Conservation (phyloP, 2,329 filamentous ascomycete species). For the Pseudopyrenochaeta lycopersici region DNA sequence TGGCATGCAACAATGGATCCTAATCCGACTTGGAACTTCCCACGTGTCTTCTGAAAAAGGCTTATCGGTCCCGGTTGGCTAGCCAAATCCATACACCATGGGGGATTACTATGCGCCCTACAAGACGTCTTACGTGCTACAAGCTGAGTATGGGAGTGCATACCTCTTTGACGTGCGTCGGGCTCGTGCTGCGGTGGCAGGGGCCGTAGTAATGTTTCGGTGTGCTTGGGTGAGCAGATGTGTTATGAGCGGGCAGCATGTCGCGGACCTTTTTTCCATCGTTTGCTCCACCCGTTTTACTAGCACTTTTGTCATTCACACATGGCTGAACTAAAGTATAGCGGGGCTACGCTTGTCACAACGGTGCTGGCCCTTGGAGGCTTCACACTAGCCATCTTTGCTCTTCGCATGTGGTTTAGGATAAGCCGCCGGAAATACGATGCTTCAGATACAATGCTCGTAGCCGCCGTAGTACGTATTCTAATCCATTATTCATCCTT, state of each 20-base stretch:
- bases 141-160: not conserved
- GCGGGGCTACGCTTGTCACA: not conserved
- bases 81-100: not conserved
- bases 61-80: not conserved
- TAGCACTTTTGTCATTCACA: not conserved
- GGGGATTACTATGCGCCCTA: too few relatives aligned
- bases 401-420: not conserved
- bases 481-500: not conserved
- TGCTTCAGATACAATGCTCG: not conserved
- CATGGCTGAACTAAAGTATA: not conserved
- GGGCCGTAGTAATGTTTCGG: not conserved
- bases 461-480: not conserved
- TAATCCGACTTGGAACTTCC: not conserved
- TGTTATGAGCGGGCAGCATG: not conserved
- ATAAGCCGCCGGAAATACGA: not conserved
- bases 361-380: not conserved
- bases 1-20: not conserved
- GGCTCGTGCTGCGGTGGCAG: not conserved
- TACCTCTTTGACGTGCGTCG: not conserved
- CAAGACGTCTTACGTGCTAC: too few relatives aligned
- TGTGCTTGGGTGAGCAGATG: not conserved
- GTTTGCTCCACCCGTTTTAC: too few relatives aligned
- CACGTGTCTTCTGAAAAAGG: not conserved
- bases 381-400: slow-evolving; percentile 1
- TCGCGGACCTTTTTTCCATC: not conserved